Percentiles rank a stretch among this genome's conserved stretches.
Conservation (phyloP, 148 eudicot species). For the Chenopodium formosanum region DNA sequence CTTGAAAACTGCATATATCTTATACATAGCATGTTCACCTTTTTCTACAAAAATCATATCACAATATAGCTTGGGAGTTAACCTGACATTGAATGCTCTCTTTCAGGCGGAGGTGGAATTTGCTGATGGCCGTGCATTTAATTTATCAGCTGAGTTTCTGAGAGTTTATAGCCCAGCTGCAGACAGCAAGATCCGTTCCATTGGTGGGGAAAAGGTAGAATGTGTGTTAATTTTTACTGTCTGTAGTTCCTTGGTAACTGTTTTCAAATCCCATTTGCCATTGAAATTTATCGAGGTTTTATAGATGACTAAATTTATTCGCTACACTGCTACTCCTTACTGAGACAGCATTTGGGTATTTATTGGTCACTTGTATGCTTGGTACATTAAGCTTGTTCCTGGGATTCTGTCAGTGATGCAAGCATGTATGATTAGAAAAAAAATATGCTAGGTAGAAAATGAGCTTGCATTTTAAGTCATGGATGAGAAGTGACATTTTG, state of each 20-base stretch:
- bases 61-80: background rate
- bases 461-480: background rate
- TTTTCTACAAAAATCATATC: background rate
- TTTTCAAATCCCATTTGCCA: background rate
- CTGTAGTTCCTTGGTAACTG: background rate
- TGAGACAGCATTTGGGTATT: background rate
- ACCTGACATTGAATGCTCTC: constrained; percentile 13
- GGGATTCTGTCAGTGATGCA: background rate
- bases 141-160: constrained; percentile 71
- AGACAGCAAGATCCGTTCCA: constrained; percentile 78
- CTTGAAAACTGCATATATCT: background rate
- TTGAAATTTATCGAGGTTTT: background rate
- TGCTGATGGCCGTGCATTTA: constrained; percentile 52
- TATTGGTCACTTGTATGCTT: background rate
- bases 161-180: constrained; percentile 91
- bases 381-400: background rate
- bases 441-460: too few relatives aligned
- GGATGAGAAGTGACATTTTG: background rate
- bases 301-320: background rate
- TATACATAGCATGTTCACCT: background rate
- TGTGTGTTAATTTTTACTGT: background rate
- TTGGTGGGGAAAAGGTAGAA: constrained; percentile 88
- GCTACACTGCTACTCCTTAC: background rate
- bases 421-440: too few relatives aligned
- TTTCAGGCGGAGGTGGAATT: constrained; percentile 81